phyloP scores from a whole-genome alignment of 2,329 filamentous ascomycete genomes.

The Penicillium thymicola region DNA sequence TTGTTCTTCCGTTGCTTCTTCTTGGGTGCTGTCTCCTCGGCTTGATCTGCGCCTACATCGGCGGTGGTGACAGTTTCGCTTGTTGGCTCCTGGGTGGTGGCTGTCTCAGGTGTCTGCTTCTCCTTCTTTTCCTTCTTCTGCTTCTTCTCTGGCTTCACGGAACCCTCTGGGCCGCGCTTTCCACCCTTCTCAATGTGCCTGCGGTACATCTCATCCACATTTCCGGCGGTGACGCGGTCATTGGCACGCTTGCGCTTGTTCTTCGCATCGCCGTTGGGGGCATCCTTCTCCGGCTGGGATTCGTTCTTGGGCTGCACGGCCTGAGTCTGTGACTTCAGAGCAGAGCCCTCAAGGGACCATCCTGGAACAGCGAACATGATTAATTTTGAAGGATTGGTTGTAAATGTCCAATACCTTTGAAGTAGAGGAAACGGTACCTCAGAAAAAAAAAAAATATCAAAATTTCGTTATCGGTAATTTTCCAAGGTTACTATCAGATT shows the following conservation, averaged over 20 bases:
- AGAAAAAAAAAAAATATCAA: constrained; percentile 1
- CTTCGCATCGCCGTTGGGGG: constrained; percentile 31
- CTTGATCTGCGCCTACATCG: constrained; percentile 24
- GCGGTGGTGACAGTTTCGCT: constrained; percentile 7
- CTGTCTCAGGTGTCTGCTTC: constrained; percentile 23
- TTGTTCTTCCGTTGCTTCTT: constrained; percentile 33
- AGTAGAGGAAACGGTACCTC: not conserved
- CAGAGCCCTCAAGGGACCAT: constrained; percentile 75
- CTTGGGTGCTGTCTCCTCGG: constrained; percentile 23
- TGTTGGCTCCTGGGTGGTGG: constrained; percentile 17
- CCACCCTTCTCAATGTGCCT: constrained; percentile 64
- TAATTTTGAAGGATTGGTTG: not conserved
- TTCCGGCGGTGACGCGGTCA: constrained; percentile 59
- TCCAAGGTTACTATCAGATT: constrained; percentile 6
- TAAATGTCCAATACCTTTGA: not conserved
- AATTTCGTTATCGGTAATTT: constrained; percentile 14
- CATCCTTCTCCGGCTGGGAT: constrained; percentile 35
- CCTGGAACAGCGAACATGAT: constrained; percentile 86
- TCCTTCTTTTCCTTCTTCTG: constrained; percentile 29
- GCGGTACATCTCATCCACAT: constrained; percentile 76
- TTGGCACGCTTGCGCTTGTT: constrained; percentile 51
- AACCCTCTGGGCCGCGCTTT: constrained; percentile 34
- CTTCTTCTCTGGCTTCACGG: constrained; percentile 27
- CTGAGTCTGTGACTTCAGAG: constrained; percentile 67
- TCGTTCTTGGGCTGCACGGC: constrained; percentile 62